These are phyloP conservation scores for Acacia pycnantha DNA, from an alignment of 331 rosid species.

Conservation along the genomic window DNA sequence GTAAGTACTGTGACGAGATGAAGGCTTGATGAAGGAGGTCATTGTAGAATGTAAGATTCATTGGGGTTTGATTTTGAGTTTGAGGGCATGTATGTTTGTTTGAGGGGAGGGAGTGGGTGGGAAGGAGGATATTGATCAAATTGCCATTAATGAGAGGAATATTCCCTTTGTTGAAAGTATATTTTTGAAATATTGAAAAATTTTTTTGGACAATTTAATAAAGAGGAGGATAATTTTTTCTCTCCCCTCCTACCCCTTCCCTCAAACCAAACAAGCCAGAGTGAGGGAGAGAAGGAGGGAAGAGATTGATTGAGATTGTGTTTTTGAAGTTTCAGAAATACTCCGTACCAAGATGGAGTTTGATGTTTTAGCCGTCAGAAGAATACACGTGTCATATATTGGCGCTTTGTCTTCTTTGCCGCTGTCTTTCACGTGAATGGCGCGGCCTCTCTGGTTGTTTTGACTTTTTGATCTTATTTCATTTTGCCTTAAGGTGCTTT, in stretches of 20 bases:
- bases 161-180: too few species aligned
- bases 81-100: too few species aligned
- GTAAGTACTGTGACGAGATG: conserved; percentile 85
- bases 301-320: neutral
- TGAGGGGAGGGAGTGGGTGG: too few species aligned
- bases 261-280: too few species aligned
- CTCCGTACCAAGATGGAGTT: neutral
- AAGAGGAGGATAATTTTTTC: too few species aligned
- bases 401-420: conserved; percentile 23
- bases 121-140: too few species aligned
- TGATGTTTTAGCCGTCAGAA: neutral
- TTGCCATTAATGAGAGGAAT: too few species aligned
- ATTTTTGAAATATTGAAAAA: too few species aligned
- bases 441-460: conserved; percentile 31
- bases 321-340: neutral
- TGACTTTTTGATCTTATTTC: neutral
- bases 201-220: too few species aligned
- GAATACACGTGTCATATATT: conserved; percentile 49
- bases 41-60: conserved; percentile 6
- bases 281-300: neutral
- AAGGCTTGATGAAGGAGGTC: conserved; percentile 53
- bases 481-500: too few species aligned
- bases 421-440: conserved; percentile 46
- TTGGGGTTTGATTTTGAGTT: too few species aligned
- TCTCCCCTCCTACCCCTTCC: too few species aligned